These are phyloP conservation scores for Kokia cookei DNA, from an alignment of 441 rosid species.

Conservation along the genomic window DNA sequence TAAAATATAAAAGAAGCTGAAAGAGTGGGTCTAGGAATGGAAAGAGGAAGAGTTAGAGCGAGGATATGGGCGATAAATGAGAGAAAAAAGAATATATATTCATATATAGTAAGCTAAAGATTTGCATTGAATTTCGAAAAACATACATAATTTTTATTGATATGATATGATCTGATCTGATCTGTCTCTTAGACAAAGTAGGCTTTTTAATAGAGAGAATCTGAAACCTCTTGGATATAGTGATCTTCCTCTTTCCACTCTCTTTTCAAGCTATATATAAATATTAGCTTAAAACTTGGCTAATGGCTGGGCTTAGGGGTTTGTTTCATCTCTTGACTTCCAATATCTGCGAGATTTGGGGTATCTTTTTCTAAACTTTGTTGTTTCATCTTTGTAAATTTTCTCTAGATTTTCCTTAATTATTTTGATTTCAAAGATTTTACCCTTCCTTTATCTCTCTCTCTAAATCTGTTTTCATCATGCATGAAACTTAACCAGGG, in stretches of 20 bases:
- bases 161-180: constrained; percentile 9
- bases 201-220: constrained; percentile 17
- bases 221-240: constrained; percentile 21
- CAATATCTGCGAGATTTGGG: constrained; percentile 27
- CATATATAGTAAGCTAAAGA: constrained; percentile 8
- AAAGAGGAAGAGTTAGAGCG: constrained; percentile 35
- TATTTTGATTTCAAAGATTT: not conserved
- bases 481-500: not conserved
- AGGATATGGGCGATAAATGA: constrained; percentile 31
- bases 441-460: not conserved
- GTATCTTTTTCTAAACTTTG: constrained; percentile 18
- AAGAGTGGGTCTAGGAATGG: constrained; percentile 23
- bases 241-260: constrained; percentile 1
- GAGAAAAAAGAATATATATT: constrained; percentile 7
- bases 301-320: constrained; percentile 12
- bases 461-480: not conserved
- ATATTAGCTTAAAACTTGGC: constrained; percentile 22
- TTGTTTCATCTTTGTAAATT: constrained; percentile 12
- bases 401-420: constrained; percentile 17
- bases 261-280: not conserved
- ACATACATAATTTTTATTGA: not conserved
- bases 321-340: constrained; percentile 21
- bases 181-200: constrained; percentile 32
- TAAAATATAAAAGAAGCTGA: not conserved
- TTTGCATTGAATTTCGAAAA: constrained; percentile 15